Evolutionary conservation across 2,329 filamentous ascomycete species (phyloP).

Genomic region (Coleophoma crateriformis): DNA sequence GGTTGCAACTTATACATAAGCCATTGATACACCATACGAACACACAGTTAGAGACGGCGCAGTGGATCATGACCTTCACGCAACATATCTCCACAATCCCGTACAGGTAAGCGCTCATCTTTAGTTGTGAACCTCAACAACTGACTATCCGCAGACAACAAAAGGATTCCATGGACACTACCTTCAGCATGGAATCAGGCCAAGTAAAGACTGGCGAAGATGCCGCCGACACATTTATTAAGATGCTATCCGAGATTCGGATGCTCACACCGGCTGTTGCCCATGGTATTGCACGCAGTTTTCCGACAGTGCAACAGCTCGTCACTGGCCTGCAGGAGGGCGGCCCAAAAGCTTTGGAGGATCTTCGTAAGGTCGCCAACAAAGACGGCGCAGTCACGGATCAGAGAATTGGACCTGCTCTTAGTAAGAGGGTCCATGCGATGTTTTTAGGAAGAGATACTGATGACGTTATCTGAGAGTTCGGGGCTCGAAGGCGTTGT

Average conservation of each 20-base stretch:
- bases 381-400: constrained; percentile 50
- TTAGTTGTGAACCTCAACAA: background rate
- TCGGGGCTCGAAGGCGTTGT: background rate
- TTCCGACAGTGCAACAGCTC: constrained; percentile 50
- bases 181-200: constrained; percentile 75
- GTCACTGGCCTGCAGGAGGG: constrained; percentile 48
- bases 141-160: constrained; percentile 21
- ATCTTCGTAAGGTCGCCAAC: constrained; percentile 52
- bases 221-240: constrained; percentile 60
- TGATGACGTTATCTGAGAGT: background rate
- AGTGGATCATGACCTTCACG: constrained; percentile 70
- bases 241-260: constrained; percentile 71
- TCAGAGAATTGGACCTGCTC: constrained; percentile 47
- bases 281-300: constrained; percentile 60
- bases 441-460: constrained; percentile 53
- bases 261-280: constrained; percentile 69
- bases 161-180: constrained; percentile 43
- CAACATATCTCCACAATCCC: constrained; percentile 74
- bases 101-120: constrained; percentile 44
- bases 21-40: constrained; percentile 66
- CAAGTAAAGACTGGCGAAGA: constrained; percentile 69
- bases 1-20: constrained; percentile 62
- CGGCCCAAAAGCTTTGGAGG: constrained; percentile 58
- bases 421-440: constrained; percentile 53
- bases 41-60: constrained; percentile 56